Conservation (phyloP, 2,329 filamentous ascomycete genomes). For the Trichoderma brevicompactum region DNA sequence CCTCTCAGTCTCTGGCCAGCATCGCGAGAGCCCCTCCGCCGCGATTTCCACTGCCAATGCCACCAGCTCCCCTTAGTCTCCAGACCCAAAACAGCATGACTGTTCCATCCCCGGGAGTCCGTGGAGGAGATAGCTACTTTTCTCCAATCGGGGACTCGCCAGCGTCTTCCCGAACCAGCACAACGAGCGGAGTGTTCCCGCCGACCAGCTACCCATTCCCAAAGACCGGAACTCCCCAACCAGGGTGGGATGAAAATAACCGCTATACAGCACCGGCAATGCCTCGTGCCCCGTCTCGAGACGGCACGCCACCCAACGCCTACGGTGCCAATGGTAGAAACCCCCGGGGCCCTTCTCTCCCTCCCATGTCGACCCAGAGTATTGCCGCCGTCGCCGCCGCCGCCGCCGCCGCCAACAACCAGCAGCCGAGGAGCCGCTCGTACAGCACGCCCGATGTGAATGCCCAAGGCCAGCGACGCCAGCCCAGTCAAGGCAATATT, state of each 20-base stretch:
- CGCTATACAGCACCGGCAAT: conserved; percentile 89
- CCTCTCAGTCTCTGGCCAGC: conserved; percentile 60
- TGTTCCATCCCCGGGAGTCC: conserved; percentile 63
- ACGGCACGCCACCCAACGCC: conserved; percentile 69
- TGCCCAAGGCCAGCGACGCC: conserved; percentile 63
- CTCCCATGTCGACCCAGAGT: conserved; percentile 66
- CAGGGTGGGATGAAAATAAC: conserved; percentile 73
- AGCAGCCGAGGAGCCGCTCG: conserved; percentile 79
- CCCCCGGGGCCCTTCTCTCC: conserved; percentile 77
- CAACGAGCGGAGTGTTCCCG: conserved; percentile 72
- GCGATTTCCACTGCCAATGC: conserved; percentile 70
- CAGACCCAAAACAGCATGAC: conserved; percentile 58
- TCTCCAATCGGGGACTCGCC: conserved; percentile 84
- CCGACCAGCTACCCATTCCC: conserved; percentile 68
- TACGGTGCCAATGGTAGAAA: conserved; percentile 67
- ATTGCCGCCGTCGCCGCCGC: conserved; percentile 45
- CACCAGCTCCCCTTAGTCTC: conserved; percentile 65
- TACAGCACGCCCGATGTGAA: conserved; percentile 97
- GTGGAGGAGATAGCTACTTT: conserved; percentile 84
- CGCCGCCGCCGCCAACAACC: not conserved
- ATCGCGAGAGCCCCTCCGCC: conserved; percentile 67
- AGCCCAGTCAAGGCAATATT: conserved; percentile 59
- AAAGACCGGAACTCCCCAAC: conserved; percentile 68
- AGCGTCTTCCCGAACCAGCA: conserved; percentile 74
- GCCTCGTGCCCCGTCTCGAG: conserved; percentile 78